Percentiles rank a stretch among this genome's conserved stretches.
phyloP scores from a whole-genome alignment of 345 rosid species.

The Sisymbrium altissimum region DNA sequence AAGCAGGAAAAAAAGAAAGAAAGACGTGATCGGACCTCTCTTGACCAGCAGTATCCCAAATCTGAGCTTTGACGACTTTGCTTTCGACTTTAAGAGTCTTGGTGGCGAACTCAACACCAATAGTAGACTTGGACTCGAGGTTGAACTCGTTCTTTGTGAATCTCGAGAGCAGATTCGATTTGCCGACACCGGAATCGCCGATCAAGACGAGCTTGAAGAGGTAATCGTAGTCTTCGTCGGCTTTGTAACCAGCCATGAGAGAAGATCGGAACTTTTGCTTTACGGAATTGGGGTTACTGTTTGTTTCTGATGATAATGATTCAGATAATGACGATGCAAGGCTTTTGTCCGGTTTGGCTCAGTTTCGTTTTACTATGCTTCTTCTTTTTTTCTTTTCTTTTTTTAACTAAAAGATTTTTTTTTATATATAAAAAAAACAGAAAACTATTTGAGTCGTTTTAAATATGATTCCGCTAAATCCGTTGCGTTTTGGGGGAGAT shows the following conservation, averaged over 20 bases:
- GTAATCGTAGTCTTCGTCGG: conserved; percentile 37
- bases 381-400: too few relatives aligned
- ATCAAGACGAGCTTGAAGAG: conserved; percentile 40
- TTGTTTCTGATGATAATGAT: conserved; percentile 19
- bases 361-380: too few relatives aligned
- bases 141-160: conserved; percentile 39
- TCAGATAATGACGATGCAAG: conserved; percentile 2
- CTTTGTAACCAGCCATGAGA: conserved; percentile 31
- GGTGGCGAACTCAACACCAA: conserved; percentile 39
- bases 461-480: too few relatives aligned
- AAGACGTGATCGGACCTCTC: conserved; percentile 24
- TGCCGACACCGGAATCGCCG: conserved; percentile 39
- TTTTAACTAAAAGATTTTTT: too few relatives aligned
- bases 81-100: conserved; percentile 24
- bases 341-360: conserved; percentile 18
- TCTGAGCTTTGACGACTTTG: conserved; percentile 41
- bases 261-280: neutral
- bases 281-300: neutral
- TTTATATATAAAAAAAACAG: neutral
- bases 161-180: conserved; percentile 35
- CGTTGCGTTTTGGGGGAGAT: too few relatives aligned
- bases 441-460: neutral
- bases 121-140: conserved; percentile 37
- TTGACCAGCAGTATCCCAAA: conserved; percentile 42
- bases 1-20: neutral